phyloP scores from a whole-genome alignment of 2,329 filamentous ascomycete species.

The Hirsutella rhossiliensis region DNA sequence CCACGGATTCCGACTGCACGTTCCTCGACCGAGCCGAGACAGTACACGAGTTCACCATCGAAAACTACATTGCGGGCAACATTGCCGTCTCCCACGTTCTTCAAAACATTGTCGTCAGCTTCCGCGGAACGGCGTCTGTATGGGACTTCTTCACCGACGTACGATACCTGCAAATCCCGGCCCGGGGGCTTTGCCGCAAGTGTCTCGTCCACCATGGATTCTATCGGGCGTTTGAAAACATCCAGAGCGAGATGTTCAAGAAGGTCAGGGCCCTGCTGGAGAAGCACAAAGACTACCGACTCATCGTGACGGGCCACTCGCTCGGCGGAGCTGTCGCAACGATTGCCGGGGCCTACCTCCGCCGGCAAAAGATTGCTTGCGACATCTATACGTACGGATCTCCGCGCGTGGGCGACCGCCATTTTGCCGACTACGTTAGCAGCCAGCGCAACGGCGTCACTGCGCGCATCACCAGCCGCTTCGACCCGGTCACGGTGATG shows the following conservation, averaged over 20 bases:
- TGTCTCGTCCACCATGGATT: conserved; percentile 1
- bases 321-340: conserved; percentile 24
- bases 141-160: neutral
- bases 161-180: neutral
- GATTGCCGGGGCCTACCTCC: conserved; percentile 44
- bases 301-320: neutral
- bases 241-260: conserved; percentile 5
- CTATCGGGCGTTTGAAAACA: neutral
- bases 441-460: conserved; percentile 33
- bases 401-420: conserved; percentile 51
- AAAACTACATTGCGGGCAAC: neutral
- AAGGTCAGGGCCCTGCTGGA: conserved; percentile 42
- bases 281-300: neutral
- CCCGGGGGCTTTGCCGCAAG: neutral
- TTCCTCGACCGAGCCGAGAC: neutral
- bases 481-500: conserved; percentile 56
- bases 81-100: neutral
- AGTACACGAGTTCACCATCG: neutral
- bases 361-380: conserved; percentile 27
- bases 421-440: conserved; percentile 40
- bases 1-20: neutral
- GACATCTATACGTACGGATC: conserved; percentile 56
- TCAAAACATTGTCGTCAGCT: neutral
- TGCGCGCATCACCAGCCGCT: conserved; percentile 52
- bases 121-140: neutral